Base-by-base conservation (phyloP, 169 alveolate genomes). In the Plasmodium sp. region DNA sequence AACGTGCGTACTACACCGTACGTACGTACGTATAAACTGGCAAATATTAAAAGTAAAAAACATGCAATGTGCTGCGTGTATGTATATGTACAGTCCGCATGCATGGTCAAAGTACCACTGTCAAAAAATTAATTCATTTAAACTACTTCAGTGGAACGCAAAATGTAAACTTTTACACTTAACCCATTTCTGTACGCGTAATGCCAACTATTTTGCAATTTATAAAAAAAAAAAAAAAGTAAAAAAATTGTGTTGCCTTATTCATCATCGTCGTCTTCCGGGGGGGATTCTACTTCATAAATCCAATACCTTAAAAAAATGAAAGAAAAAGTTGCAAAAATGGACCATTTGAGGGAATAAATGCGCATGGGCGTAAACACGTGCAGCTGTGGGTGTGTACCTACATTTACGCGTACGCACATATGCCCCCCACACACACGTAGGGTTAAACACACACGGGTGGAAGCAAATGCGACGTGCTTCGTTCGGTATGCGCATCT, bases 271-370 rank as follows among this genome's bases (percentile, higher is more conserved):
- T 96, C 95, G 36, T 94, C 97, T 39, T 96, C 97, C n/a, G 98
- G 97, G 3, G 98, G 98, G 12, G 98, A 96, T 77, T 97, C 98
- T 51, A 97, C 98, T 84, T 97, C 98, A 95, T 97, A 97, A 12
- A 97, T 97, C 98, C 98, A 97, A 84, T 97, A 97, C 97, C 97
- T 95, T 84, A 36, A 82, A 31, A 71, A 73, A 18, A 36, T n/a
- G 71, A 34, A 86, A 62, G 72, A 27, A 83, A 72, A 22, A 1
- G 9, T 67, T 62, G 80, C 22, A 45, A n/a, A 43, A 51, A 36
- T 18, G 33, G 16, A 31, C 16, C 39, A 6, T 12, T 75, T 14
- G 39, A 27, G 62, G 16, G 56, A 14, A 36, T 75, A 36, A 75
- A 36, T 75, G 56, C 34, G 56, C 45, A 67, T 43, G 73, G 34